phyloP scores from a whole-genome alignment of 164 flowering plant species.

The Saururus chinensis region DNA sequence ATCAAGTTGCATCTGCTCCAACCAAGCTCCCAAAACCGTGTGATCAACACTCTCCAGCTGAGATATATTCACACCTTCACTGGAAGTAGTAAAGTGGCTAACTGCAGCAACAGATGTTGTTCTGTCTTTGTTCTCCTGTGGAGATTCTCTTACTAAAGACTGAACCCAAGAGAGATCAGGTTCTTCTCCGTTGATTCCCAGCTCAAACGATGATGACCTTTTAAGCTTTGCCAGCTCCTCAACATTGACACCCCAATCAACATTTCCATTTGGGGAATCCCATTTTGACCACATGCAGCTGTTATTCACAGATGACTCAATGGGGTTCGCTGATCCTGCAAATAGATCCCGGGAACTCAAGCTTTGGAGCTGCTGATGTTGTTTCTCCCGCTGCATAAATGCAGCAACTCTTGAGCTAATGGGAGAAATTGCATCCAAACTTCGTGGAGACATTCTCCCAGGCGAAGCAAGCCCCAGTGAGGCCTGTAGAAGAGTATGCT shows the following conservation, averaged over 20 bases:
- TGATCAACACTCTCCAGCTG: constrained; percentile 48
- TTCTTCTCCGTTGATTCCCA: constrained; percentile 51
- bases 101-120: constrained; percentile 12
- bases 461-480: constrained; percentile 49
- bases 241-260: constrained; percentile 57
- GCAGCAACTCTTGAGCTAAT: constrained; percentile 47
- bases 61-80: constrained; percentile 16
- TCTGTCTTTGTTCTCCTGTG: constrained; percentile 58
- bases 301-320: constrained; percentile 42
- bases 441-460: constrained; percentile 85
- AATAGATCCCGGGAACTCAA: constrained; percentile 78
- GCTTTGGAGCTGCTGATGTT: constrained; percentile 56
- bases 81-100: neutral
- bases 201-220: constrained; percentile 65
- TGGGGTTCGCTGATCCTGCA: constrained; percentile 22
- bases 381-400: constrained; percentile 59
- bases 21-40: constrained; percentile 64
- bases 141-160: constrained; percentile 78
- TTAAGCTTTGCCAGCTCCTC: constrained; percentile 50
- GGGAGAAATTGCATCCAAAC: constrained; percentile 71
- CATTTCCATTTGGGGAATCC: constrained; percentile 55
- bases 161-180: constrained; percentile 95
- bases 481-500: constrained; percentile 49
- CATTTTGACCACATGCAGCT: constrained; percentile 40
- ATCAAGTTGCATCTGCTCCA: constrained; percentile 90